A percentile compares a stretch with the other conserved stretches of the same genome.
Evolutionary conservation across 495 filamentous ascomycete species (phyloP).

Genomic region (Venustampulla echinocandica): DNA sequence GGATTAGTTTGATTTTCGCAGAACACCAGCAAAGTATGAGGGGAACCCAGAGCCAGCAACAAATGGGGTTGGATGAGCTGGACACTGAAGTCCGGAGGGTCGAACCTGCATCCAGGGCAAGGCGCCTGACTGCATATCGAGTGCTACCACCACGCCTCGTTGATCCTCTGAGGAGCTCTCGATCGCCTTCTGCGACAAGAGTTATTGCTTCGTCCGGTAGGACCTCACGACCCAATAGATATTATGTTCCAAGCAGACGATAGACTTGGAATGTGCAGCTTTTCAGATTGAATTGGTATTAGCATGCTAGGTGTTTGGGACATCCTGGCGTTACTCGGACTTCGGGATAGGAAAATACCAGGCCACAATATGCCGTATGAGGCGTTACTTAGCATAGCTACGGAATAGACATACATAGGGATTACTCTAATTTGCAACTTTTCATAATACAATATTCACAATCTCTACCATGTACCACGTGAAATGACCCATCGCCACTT

Average conservation of each 20-base stretch:
- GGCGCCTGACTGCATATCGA: slow-evolving; percentile 12
- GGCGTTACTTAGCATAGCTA: slow-evolving; percentile 1
- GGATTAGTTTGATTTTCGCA: slow-evolving; percentile 22
- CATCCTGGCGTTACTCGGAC: background rate
- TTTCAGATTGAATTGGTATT: too few species aligned
- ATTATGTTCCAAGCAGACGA: too few species aligned
- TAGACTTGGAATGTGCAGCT: too few species aligned
- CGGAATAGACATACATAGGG: too few species aligned
- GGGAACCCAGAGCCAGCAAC: slow-evolving; percentile 2
- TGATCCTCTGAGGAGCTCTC: slow-evolving; percentile 11
- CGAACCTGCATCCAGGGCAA: slow-evolving; percentile 8
- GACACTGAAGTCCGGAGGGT: slow-evolving; percentile 5
- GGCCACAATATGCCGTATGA: background rate
- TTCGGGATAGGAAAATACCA: background rate
- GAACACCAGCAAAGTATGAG: slow-evolving; percentile 16
- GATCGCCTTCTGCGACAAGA: slow-evolving; percentile 15
- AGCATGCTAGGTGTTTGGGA: slow-evolving; percentile 1
- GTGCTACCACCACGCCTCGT: slow-evolving; percentile 2
- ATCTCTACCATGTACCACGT: too few species aligned
- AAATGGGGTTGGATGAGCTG: slow-evolving; percentile 8
- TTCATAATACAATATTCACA: too few species aligned
- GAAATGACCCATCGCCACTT: too few species aligned
- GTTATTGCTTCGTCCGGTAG: slow-evolving; percentile 10
- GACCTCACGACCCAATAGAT: slow-evolving; percentile 5
- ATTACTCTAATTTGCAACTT: too few species aligned